Conservation (phyloP, 179 eudicot species). For the Silene noctiflora region DNA sequence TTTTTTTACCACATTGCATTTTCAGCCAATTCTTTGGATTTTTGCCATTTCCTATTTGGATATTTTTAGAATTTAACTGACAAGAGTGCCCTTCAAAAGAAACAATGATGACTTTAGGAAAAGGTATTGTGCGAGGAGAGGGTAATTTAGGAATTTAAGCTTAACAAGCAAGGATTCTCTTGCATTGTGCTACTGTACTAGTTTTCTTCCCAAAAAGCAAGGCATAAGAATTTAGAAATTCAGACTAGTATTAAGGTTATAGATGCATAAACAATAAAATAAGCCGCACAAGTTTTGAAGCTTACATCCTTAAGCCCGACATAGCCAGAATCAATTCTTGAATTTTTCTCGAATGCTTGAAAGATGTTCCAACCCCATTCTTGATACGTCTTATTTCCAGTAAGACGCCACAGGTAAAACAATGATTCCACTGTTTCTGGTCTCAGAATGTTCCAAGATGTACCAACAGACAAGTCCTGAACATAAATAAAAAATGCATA, state of each 20-base stretch:
- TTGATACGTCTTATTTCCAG: constrained; percentile 94
- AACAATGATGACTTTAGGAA: background rate
- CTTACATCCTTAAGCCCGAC: constrained; percentile 99
- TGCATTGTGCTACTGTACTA: too few relatives aligned
- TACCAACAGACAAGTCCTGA: constrained; percentile 95
- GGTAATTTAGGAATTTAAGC: too few relatives aligned
- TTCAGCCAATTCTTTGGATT: too few relatives aligned
- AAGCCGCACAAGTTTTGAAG: constrained; percentile 8
- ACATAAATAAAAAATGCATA: constrained; percentile 13
- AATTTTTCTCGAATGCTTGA: constrained; percentile 97
- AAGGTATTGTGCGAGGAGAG: background rate
- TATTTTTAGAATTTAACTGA: background rate
- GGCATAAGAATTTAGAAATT: background rate
- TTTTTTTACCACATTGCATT: background rate
- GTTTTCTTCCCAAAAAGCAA: too few relatives aligned
- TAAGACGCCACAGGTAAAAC: constrained; percentile 94
- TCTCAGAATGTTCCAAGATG: constrained; percentile 98
- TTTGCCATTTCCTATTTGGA: too few relatives aligned
- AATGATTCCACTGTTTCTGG: constrained; percentile 98
- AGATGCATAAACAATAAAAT: background rate
- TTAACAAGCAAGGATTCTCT: too few relatives aligned
- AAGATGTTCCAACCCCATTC: constrained; percentile 99
- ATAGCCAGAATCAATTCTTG: constrained; percentile 84
- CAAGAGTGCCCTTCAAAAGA: background rate
- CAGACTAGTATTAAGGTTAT: background rate